Evolutionary conservation across 1,139 yeast genomes (phyloP).

Genomic region (Torulaspora globosa): DNA sequence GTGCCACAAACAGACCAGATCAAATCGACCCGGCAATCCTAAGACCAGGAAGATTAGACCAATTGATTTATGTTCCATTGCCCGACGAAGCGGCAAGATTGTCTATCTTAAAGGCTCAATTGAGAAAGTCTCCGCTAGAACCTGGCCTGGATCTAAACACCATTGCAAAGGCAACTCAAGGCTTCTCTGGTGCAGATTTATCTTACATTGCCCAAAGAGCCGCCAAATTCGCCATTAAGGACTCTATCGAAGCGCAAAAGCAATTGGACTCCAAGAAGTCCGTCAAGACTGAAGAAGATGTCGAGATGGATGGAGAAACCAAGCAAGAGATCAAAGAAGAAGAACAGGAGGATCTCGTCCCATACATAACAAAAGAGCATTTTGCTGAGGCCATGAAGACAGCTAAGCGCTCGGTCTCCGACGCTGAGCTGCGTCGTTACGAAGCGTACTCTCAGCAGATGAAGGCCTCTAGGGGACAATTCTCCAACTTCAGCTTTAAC

Average conservation of each 20-base stretch:
- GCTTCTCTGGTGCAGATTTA: slow-evolving; percentile 99
- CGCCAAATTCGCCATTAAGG: slow-evolving; percentile 98
- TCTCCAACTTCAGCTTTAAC: slow-evolving; percentile 68
- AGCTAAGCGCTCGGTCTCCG: slow-evolving; percentile 94
- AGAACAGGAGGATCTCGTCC: slow-evolving; percentile 79
- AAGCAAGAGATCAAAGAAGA: slow-evolving; percentile 49
- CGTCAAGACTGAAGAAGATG: slow-evolving; percentile 49
- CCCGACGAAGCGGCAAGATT: slow-evolving; percentile 94
- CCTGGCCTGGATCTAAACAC: slow-evolving; percentile 88
- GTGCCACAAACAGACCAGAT: slow-evolving; percentile 98
- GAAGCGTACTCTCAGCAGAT: slow-evolving; percentile 98
- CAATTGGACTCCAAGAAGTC: slow-evolving; percentile 52
- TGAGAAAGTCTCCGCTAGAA: slow-evolving; percentile 96
- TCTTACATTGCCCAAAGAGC: slow-evolving; percentile 96
- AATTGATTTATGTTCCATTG: slow-evolving; percentile 94
- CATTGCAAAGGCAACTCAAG: slow-evolving; percentile 89
- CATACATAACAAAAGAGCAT: slow-evolving; percentile 86
- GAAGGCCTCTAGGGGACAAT: slow-evolving; percentile 92
- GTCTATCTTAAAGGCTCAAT: slow-evolving; percentile 90
- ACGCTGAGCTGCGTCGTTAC: slow-evolving; percentile 96
- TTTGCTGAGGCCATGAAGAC: slow-evolving; percentile 99
- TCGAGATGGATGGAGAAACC: slow-evolving; percentile 56
- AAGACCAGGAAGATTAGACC: slow-evolving; percentile 99
- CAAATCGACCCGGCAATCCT: slow-evolving; percentile 97
- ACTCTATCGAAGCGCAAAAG: slow-evolving; percentile 83